Evolutionary conservation across 2,329 filamentous ascomycete species (phyloP), one percentile per base, ranked within the genome.

Genomic region (Elsinoe arachidis): DNA sequence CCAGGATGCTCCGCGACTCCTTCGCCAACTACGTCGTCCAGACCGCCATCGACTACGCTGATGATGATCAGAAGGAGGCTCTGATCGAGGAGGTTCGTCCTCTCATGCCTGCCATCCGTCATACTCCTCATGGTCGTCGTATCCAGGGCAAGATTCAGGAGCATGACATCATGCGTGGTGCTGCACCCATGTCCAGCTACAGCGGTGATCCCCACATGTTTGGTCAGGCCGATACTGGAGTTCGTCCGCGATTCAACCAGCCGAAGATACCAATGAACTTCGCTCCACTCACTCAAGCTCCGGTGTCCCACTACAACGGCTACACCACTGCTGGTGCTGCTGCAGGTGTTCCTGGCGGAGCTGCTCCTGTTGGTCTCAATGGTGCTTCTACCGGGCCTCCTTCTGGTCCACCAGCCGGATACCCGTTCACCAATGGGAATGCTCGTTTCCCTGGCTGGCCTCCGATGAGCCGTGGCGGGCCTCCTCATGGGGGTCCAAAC

Each of bases 1-100:
- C 96, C 66, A 86, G 86, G 63, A 84, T 96, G 63, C 81, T 99
- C 59, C 87, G 90, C 41, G 93, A 99, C 72, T 90, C 87, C 0
- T 99, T 89, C 68, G 93, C 90, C 70, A 99, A 99, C 75, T 99
- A 99, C 67, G 93, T 99, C 62, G 88, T 99, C 38, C 93, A 99
- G 78, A 99, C 93, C 38, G 91, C 93, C 26, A 81, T 96, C 63
- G 91, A 96, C 66, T 91, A 89, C 67, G 83, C 88, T 11, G 88
- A 90, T 56, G 78, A 81, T 5, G 78, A 83, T 30, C 85, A 84
- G 69, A 90, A 92, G 73, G 76, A 79, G 59, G 82, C 83, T 47
- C 79, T 99, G 43, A 85, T 95, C 46, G 90, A 97, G 60, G 79
- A 81, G 35, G 90, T 97, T 65, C 88, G 90, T 38, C 90, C 91